Conservation (phyloP, 2,329 filamentous ascomycete genomes). For the Verticillium longisporum region DNA sequence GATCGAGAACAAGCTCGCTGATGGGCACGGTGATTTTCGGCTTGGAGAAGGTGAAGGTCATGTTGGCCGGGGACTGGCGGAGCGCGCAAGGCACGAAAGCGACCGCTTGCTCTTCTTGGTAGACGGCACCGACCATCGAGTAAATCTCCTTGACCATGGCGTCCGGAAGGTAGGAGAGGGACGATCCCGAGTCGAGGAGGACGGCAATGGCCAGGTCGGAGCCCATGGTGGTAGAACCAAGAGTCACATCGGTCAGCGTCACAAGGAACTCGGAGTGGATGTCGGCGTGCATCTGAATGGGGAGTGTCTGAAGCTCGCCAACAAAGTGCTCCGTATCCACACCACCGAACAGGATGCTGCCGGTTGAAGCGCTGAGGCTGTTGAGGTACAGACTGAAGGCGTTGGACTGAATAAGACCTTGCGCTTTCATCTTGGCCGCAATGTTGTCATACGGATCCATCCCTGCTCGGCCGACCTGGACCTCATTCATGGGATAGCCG, state of each 20-base stretch:
- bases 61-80: conserved; percentile 28
- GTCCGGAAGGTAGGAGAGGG: conserved; percentile 60
- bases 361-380: conserved; percentile 56
- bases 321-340: conserved; percentile 60
- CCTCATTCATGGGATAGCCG: conserved; percentile 75
- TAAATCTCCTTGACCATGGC: conserved; percentile 47
- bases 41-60: conserved; percentile 49
- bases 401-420: conserved; percentile 55
- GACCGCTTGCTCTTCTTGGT: conserved; percentile 39
- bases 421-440: conserved; percentile 55
- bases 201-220: conserved; percentile 45
- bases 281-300: conserved; percentile 20
- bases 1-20: conserved; percentile 48
- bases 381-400: conserved; percentile 73
- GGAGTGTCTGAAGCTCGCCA: conserved; percentile 58
- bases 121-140: conserved; percentile 45
- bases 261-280: conserved; percentile 52
- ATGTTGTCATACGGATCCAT: conserved; percentile 59
- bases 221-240: conserved; percentile 24
- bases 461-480: conserved; percentile 54
- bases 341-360: conserved; percentile 68
- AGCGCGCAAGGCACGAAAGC: conserved; percentile 58
- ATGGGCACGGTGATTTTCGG: conserved; percentile 47
- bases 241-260: conserved; percentile 53
- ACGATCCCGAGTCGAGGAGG: conserved; percentile 61